Conservation (phyloP, 2,329 filamentous ascomycete genomes). For the Fusarium protoensiforme region DNA sequence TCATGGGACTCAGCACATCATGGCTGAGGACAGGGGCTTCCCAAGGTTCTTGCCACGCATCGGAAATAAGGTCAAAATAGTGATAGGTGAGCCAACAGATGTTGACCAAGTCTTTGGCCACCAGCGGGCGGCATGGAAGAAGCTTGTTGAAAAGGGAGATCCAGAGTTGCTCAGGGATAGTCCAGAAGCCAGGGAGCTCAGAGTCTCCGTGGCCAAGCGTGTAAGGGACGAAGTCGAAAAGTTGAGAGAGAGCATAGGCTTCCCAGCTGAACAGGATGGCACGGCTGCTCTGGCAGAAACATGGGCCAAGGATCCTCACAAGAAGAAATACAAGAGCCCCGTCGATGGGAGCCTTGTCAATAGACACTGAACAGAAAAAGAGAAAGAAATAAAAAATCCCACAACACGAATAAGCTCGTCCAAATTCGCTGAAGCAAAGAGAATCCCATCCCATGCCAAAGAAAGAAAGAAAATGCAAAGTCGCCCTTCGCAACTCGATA, state of each 20-base stretch:
- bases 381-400: conserved; percentile 9
- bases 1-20: conserved; percentile 87
- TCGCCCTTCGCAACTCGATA: conserved; percentile 21
- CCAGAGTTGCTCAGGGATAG: conserved; percentile 55
- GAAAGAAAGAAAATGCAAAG: background rate
- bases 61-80: conserved; percentile 76
- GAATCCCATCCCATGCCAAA: conserved; percentile 14
- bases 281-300: conserved; percentile 83
- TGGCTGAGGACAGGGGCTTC: conserved; percentile 84
- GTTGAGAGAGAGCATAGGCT: conserved; percentile 76
- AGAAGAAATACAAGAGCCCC: conserved; percentile 62
- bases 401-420: conserved; percentile 1
- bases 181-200: conserved; percentile 73
- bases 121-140: conserved; percentile 78
- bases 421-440: conserved; percentile 28
- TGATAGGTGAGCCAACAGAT: conserved; percentile 83
- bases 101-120: conserved; percentile 81
- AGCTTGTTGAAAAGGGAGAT: conserved; percentile 65
- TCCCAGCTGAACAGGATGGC: conserved; percentile 81
- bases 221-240: conserved; percentile 85
- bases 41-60: conserved; percentile 84
- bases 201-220: conserved; percentile 82
- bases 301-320: conserved; percentile 69
- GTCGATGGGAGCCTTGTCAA: conserved; percentile 65
- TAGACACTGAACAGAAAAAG: conserved; percentile 44